phyloP scores from a whole-genome alignment of 805 yeast genomes.

The Saturnispora saitoi region DNA sequence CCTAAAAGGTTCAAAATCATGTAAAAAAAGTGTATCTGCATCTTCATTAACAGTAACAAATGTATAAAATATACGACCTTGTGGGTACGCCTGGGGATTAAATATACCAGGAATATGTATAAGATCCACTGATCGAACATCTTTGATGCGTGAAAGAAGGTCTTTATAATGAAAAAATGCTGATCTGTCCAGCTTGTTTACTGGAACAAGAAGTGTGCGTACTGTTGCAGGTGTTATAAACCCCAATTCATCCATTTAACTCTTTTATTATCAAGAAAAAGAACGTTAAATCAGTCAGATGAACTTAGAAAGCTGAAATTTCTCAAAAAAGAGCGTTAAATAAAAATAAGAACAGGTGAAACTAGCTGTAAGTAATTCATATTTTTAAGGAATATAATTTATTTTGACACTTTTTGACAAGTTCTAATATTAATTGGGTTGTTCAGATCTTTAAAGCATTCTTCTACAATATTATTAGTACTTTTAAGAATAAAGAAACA shows the following conservation, averaged over 20 bases:
- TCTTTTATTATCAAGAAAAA: neutral
- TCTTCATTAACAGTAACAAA: conserved; percentile 44
- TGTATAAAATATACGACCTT: conserved; percentile 61
- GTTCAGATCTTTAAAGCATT: no score
- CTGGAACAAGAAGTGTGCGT: conserved; percentile 59
- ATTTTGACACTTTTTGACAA: no score
- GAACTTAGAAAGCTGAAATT: no score
- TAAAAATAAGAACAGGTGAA: no score
- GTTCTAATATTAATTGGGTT: no score
- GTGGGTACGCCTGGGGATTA: conserved; percentile 80
- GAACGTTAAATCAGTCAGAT: neutral
- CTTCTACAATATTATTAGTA: no score
- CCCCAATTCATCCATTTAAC: conserved; percentile 32
- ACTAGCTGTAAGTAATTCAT: no score
- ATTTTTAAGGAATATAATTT: no score
- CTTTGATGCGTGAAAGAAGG: conserved; percentile 40
- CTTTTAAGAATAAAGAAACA: no score
- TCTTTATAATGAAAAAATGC: conserved; percentile 37
- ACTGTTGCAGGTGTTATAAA: conserved; percentile 62
- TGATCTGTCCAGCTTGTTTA: conserved; percentile 37
- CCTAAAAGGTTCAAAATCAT: conserved; percentile 85
- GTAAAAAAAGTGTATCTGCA: conserved; percentile 46
- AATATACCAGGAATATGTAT: conserved; percentile 58
- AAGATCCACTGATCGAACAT: conserved; percentile 68
- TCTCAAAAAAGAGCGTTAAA: no score